A percentile compares a stretch with the other conserved stretches of the same genome.
phyloP scores from a whole-genome alignment of 2,329 filamentous ascomycete species.

The Emericellopsis cladophorae region DNA sequence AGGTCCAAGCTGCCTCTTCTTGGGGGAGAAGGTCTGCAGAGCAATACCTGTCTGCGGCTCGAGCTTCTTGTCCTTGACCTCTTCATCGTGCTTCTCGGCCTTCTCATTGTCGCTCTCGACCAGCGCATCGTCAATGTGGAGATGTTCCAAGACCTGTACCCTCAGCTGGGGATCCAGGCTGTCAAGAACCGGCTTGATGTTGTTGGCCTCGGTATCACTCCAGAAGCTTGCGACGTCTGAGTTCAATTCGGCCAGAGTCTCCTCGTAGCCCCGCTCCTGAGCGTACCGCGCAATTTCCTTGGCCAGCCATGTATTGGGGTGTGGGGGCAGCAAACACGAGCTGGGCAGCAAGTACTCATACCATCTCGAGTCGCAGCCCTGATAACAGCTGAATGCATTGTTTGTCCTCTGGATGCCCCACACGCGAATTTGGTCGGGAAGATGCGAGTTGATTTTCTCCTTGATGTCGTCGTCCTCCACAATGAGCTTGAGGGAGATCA shows the following conservation, averaged over 20 bases:
- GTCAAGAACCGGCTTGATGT: conserved; percentile 59
- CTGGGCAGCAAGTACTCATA: conserved; percentile 97
- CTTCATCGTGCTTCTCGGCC: conserved; percentile 9
- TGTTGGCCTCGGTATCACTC: conserved; percentile 66
- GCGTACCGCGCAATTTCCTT: conserved; percentile 71
- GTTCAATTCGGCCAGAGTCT: conserved; percentile 56
- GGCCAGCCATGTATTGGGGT: conserved; percentile 76
- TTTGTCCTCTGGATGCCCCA: conserved; percentile 90
- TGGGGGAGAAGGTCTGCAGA: conserved; percentile 5
- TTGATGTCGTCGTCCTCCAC: conserved; percentile 83
- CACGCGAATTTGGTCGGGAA: conserved; percentile 81
- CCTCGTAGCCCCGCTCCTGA: conserved; percentile 58
- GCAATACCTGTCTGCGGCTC: conserved; percentile 2
- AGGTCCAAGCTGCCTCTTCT: conserved; percentile 26
- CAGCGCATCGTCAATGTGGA: conserved; percentile 29
- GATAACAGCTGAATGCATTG: conserved; percentile 88
- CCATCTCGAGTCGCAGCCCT: conserved; percentile 86
- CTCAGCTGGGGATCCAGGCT: conserved; percentile 50
- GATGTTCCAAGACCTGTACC: conserved; percentile 47
- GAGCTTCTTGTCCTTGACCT: conserved; percentile 9
- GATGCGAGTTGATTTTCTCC: conserved; percentile 75
- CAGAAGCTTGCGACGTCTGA: conserved; percentile 73
- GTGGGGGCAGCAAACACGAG: conserved; percentile 83
- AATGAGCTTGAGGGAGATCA: conserved; percentile 91
- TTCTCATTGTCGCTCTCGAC: conserved; percentile 12